Base-by-base conservation (phyloP, 129 eudicot genomes). In the Calendula officinalis region DNA sequence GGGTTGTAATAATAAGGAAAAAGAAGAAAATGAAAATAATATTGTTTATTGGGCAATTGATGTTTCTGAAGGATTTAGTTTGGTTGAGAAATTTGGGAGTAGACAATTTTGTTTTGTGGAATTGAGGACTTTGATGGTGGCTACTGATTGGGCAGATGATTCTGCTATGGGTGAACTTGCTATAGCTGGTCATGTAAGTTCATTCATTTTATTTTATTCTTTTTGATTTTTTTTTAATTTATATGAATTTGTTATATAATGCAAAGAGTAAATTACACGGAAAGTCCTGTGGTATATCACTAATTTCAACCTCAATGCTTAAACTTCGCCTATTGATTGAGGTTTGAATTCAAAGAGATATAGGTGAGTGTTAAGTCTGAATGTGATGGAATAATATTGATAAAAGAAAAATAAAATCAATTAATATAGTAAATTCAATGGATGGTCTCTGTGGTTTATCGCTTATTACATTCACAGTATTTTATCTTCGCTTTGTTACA, bases 41-140 rank as follows among this genome's bases (percentile, higher is more conserved):
- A 80, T 79, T 44, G 95, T 85, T 30, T 92, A 88, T 79, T 92
- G 96, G 96, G 98, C 80, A 27, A 70, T 88, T 48, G 98, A 92
- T 81, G 91, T 83, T 40, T 65, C 95, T 59, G 85, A 83, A 8
- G 95, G 76, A 42, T 39, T 15, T 51, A 78, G 68, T 51, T 55
- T 88, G 95, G 96, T 83, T 52, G 71, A 56, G 66, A 72, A 83
- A 40, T 57, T 88, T 58, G 83, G 85, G 35, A 74, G 60, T 14
- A 75, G 59, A 48, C 66, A 60, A 9, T 62, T 88, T 39, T 82
- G 77, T 71, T 91, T 91, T 71, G 96, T 91, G 77, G 95, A 91
- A 68, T 57, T 85, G 75, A 91, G 94, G 85, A 92, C 96, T 73
- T 74, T 92, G 60, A 92, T 92, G 98, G 95, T 92, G 52, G 98